phyloP scores from a whole-genome alignment of 2,329 filamentous ascomycete genomes.

The Podosphaera fusca region DNA sequence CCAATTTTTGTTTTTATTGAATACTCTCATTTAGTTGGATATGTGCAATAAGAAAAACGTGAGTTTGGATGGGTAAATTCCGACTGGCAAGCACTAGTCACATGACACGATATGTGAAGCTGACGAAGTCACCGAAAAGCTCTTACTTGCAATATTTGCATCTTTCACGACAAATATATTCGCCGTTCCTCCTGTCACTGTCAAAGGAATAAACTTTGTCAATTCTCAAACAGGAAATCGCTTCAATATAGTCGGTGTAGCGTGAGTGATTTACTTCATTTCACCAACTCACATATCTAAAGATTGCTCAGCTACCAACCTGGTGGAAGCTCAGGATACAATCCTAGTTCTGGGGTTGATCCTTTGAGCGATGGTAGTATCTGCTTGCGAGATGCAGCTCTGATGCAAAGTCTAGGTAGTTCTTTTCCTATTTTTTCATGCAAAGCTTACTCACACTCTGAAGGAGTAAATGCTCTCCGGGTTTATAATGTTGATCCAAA shows the following conservation, averaged over 20 bases:
- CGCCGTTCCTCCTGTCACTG: conserved; percentile 33
- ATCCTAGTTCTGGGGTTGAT: conserved; percentile 29
- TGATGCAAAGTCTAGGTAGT: conserved; percentile 34
- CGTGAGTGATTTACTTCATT: conserved; percentile 10
- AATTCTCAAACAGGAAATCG: conserved; percentile 32
- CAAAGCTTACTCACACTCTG: conserved; percentile 1
- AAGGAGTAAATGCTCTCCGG: conserved; percentile 39
- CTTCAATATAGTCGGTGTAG: conserved; percentile 43
- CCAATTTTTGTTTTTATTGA: too few species aligned
- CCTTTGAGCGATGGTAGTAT: conserved; percentile 33
- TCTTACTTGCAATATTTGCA: conserved; percentile 4
- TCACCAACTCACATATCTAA: not conserved
- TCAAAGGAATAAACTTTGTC: conserved; percentile 34
- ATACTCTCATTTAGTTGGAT: too few species aligned
- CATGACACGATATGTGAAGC: too few species aligned
- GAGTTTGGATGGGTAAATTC: too few species aligned
- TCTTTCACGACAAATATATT: conserved; percentile 20
- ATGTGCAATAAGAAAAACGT: too few species aligned
- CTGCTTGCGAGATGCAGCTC: conserved; percentile 40
- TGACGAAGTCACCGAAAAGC: too few species aligned
- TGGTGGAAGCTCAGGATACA: conserved; percentile 38
- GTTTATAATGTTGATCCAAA: conserved; percentile 46
- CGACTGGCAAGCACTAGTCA: too few species aligned
- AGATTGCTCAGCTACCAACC: conserved; percentile 30
- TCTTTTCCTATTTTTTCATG: not conserved